phyloP scores from a whole-genome alignment of 441 rosid genomes.

The Capsella rubella region DNA sequence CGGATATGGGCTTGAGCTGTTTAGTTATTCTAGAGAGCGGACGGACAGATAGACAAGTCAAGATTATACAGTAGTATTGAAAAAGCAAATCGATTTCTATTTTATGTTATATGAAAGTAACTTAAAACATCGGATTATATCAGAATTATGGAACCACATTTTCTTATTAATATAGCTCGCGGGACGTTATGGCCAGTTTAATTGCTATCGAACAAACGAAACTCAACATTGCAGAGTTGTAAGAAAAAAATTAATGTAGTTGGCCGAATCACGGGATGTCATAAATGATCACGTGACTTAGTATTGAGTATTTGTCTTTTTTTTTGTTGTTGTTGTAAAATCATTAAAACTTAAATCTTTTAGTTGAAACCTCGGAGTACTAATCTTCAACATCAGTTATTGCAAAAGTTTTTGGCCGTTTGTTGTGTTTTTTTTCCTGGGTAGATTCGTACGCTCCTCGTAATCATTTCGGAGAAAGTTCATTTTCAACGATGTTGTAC shows the following conservation, averaged over 20 bases:
- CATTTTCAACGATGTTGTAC: not conserved
- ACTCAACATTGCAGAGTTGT: no score
- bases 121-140: no score
- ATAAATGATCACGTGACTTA: not conserved
- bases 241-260: not conserved
- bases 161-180: not conserved
- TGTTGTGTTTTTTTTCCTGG: not conserved
- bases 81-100: not conserved
- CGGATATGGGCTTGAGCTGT: not conserved
- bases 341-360: not conserved
- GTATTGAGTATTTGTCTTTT: not conserved
- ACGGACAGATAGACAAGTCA: not conserved
- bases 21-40: not conserved
- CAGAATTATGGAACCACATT: no score
- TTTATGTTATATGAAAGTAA: not conserved
- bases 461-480: not conserved
- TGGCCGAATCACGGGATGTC: not conserved
- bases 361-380: no score
- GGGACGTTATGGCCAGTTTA: not conserved
- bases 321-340: no score
- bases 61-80: not conserved
- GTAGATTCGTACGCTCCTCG: not conserved
- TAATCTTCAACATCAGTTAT: not conserved
- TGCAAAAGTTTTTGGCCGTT: not conserved
- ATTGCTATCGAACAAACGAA: not conserved